Evolutionary conservation across 805 yeast genomes (phyloP), one percentile per base, ranked within the genome.

Genomic region (Zygotorulaspora danielsina): DNA sequence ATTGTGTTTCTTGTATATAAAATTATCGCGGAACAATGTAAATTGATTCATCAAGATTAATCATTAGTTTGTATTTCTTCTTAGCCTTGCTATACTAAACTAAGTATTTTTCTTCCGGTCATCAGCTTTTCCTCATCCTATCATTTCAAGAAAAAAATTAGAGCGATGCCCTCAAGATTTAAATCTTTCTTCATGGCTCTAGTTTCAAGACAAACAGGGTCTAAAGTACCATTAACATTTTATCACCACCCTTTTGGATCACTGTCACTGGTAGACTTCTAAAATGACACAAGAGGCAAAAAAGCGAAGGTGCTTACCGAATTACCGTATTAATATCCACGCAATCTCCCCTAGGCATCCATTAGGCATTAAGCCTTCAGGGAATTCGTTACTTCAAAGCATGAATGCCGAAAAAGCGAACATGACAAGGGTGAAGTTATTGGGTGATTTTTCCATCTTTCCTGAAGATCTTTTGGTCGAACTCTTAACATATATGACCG

Each of bases 361-460:
- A 1, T 61, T 84, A 20, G 81, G 82, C 36, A 79, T 85, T 11
- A 76, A 73, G 53, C 95, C 95, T 1, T 62, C 74, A n/a, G 95
- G 94, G 4, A 85, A 85, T 51, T 69, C 73, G 3, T 61, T 75
- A 18, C 52, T 79, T 16, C 13, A n/a, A 27, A 19, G 30, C 17
- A 21, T 11, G 8, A 15, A 29, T n/a, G 3, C 12, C 25, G 41
- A 52, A 22, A 39, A 47, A 1, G 26, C 36, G 2, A 47, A 48
- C 33, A 31, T 10, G 39, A 45, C 41, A 3, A 50, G 68, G 25
- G 30, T 45, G 7, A 38, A 57, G 15, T 72, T 73, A 15, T 61
- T 82, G 59, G 95, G 95, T 0, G 41, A 48, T 4, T 66, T 86
- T 16, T 55, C 70, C 0, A 39, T 41, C 0, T 67, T 84, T 21